Evolutionary conservation across 495 filamentous ascomycete genomes (phyloP).

Genomic region (Schizothecium vesticola): DNA sequence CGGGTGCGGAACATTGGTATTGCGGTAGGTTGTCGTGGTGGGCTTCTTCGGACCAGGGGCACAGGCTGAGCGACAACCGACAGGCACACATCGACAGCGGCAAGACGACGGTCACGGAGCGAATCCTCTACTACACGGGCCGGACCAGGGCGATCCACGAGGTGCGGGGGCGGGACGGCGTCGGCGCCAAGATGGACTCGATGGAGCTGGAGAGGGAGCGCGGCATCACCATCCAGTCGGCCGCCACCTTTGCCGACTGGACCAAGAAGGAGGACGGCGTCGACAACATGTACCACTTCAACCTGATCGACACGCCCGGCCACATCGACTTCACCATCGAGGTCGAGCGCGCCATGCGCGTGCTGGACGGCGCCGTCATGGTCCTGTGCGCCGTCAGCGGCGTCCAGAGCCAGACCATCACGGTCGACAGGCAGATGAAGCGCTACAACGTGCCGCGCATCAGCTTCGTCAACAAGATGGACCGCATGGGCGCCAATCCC

Average conservation of each 20-base stretch:
- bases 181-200: slow-evolving; percentile 99
- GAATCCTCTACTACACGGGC: slow-evolving; percentile 97
- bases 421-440: slow-evolving; percentile 97
- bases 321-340: slow-evolving; percentile 99
- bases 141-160: slow-evolving; percentile 96
- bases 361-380: slow-evolving; percentile 97
- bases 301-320: slow-evolving; percentile 97
- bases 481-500: slow-evolving; percentile 96
- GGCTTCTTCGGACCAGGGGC: background rate
- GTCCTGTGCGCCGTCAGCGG: slow-evolving; percentile 96
- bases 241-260: slow-evolving; percentile 98
- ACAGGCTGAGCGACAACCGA: background rate
- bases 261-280: slow-evolving; percentile 68
- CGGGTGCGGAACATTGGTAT: slow-evolving; percentile 96
- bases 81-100: slow-evolving; percentile 98
- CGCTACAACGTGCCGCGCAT: slow-evolving; percentile 94
- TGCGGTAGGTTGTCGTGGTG: slow-evolving; percentile 56
- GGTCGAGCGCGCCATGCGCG: slow-evolving; percentile 91
- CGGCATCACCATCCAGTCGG: slow-evolving; percentile 98
- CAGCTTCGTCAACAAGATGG: slow-evolving; percentile 99
- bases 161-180: slow-evolving; percentile 88
- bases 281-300: slow-evolving; percentile 92
- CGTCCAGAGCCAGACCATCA: slow-evolving; percentile 97
- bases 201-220: slow-evolving; percentile 99
- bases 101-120: slow-evolving; percentile 95